Percentiles rank a stretch among this genome's conserved stretches.
These are phyloP conservation scores for Gentiana straminea DNA, from an alignment of 257 asterid genomes.

Conservation along the genomic window DNA sequence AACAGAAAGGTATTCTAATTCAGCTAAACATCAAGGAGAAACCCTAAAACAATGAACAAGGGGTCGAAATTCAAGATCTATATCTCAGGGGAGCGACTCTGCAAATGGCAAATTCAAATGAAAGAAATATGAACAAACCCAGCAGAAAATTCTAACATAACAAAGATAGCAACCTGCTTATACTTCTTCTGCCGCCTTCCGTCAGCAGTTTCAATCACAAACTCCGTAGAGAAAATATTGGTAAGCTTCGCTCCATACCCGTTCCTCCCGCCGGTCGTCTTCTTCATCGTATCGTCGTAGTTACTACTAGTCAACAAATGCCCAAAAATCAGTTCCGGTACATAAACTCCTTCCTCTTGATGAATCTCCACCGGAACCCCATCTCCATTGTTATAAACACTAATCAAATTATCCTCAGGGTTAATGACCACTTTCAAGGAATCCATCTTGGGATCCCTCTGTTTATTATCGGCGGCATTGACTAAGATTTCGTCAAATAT, in stretches of 20 bases:
- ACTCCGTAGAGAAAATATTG: conserved; percentile 81
- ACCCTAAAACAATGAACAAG: too few relatives aligned
- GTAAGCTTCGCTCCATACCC: conserved; percentile 89
- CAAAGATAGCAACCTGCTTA: conserved; percentile 52
- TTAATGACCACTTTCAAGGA: conserved; percentile 65
- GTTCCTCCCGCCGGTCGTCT: conserved; percentile 85
- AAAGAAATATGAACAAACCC: background rate
- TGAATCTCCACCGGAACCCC: conserved; percentile 88
- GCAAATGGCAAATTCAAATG: background rate
- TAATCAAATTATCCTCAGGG: conserved; percentile 45
- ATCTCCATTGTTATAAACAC: conserved; percentile 70
- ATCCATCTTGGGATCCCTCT: conserved; percentile 82
- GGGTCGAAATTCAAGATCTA: too few relatives aligned
- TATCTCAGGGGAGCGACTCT: background rate
- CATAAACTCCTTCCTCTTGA: conserved; percentile 78
- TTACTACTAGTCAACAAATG: conserved; percentile 85
- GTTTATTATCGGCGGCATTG: conserved; percentile 91
- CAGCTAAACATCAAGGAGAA: too few relatives aligned
- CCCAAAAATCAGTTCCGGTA: conserved; percentile 82
- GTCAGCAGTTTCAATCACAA: conserved; percentile 88
- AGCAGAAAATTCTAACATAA: background rate
- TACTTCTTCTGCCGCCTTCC: conserved; percentile 73
- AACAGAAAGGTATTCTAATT: too few relatives aligned
- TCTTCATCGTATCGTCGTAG: conserved; percentile 70
- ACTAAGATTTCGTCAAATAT: conserved; percentile 92